Evolutionary conservation across 345 rosid species (phyloP).

Genomic region (Diplotaxis tenuifolia): DNA sequence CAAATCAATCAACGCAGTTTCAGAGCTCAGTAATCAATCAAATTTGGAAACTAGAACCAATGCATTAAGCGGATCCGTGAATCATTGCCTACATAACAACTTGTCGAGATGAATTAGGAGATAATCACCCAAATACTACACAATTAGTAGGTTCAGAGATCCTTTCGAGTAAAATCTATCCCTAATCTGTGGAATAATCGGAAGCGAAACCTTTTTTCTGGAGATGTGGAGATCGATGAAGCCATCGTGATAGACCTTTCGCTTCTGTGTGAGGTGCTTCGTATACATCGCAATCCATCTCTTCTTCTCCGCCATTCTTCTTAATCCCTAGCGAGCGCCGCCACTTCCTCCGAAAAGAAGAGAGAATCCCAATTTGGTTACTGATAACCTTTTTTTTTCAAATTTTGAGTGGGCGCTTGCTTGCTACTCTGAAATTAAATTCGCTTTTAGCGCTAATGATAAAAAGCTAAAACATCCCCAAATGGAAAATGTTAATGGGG

Average conservation of each 20-base stretch:
- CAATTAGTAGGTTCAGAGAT: neutral
- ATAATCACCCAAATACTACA: neutral
- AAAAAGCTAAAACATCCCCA: too few relatives aligned
- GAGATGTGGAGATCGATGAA: constrained; percentile 52
- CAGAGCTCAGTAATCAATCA: neutral
- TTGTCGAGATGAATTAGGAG: neutral
- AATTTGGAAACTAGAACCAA: too few relatives aligned
- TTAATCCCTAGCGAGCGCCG: neutral
- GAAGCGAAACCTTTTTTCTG: constrained; percentile 51
- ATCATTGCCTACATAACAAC: too few relatives aligned
- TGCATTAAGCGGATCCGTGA: neutral
- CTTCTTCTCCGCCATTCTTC: constrained; percentile 47
- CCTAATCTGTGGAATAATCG: neutral
- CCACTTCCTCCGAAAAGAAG: too few relatives aligned
- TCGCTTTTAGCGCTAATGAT: too few relatives aligned
- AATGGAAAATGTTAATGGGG: too few relatives aligned
- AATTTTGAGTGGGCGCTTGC: neutral
- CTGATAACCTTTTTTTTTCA: too few relatives aligned
- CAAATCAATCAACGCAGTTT: too few relatives aligned
- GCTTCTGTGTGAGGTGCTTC: constrained; percentile 76
- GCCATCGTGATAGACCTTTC: constrained; percentile 82
- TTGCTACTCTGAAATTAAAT: too few relatives aligned
- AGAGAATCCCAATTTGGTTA: too few relatives aligned
- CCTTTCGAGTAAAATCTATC: too few relatives aligned
- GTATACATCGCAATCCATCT: constrained; percentile 82